Conservation (phyloP, 2,329 filamentous ascomycete genomes). For the Cryoendolithus antarcticus region DNA sequence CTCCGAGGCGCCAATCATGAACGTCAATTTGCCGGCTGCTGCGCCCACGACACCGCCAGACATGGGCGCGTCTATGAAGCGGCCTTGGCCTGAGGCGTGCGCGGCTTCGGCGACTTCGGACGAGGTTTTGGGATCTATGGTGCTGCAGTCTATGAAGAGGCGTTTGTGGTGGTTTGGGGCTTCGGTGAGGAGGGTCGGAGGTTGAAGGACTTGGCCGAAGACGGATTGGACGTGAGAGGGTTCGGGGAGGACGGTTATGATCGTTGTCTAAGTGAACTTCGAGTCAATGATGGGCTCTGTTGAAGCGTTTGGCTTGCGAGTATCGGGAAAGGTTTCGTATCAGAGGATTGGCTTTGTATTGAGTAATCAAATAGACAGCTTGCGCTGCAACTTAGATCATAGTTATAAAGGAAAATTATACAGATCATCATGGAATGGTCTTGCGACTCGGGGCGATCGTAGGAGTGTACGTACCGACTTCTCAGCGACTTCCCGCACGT, state of each 20-base stretch:
- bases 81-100: conserved; percentile 52
- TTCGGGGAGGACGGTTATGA: conserved; percentile 82
- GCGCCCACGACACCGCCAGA: conserved; percentile 92
- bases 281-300: too few species aligned
- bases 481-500: conserved; percentile 51
- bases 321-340: conserved; percentile 19
- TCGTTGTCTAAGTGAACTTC: conserved; percentile 50
- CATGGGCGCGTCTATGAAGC: conserved; percentile 91
- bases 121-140: conserved; percentile 83
- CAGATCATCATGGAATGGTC: conserved; percentile 5
- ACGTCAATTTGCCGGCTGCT: conserved; percentile 74
- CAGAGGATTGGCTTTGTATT: conserved; percentile 64
- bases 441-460: too few species aligned
- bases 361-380: conserved; percentile 47
- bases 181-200: conserved; percentile 38
- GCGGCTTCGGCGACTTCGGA: conserved; percentile 62
- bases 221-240: conserved; percentile 77
- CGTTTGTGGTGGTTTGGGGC: conserved; percentile 42
- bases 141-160: conserved; percentile 91
- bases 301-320: too few species aligned
- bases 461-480: conserved; percentile 44
- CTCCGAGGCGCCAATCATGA: conserved; percentile 73
- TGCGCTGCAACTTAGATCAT: conserved; percentile 64
- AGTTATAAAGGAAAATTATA: conserved; percentile 30
- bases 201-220: conserved; percentile 61